A percentile compares a stretch with the other conserved stretches of the same genome.
Conservation (phyloP, 1,139 yeast genomes). For the Eremothecium gossypii region DNA sequence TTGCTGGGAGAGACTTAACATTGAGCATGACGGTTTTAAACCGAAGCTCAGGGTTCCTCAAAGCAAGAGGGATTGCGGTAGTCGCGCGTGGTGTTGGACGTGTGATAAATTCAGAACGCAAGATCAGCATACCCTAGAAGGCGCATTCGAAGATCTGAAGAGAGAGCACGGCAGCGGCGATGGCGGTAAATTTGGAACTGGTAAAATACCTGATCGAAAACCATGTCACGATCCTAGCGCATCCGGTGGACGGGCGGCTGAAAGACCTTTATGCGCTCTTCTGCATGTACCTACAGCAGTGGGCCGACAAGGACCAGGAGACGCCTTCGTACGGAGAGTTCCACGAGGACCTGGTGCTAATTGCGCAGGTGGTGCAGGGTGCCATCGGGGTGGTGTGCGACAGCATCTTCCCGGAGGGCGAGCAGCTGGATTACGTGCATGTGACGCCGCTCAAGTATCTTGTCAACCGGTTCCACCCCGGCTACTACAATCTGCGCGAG, state of each 20-base stretch:
- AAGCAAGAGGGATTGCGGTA: too few relatives aligned
- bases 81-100: too few relatives aligned
- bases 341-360: slow-evolving; percentile 8
- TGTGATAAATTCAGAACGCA: too few relatives aligned
- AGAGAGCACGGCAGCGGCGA: not conserved
- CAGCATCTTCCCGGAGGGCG: slow-evolving; percentile 2
- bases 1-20: too few relatives aligned
- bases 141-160: too few relatives aligned
- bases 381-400: slow-evolving; percentile 5
- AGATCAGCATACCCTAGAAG: too few relatives aligned
- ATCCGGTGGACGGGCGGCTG: slow-evolving; percentile 20
- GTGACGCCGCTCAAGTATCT: slow-evolving; percentile 17
- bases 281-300: slow-evolving; percentile 7
- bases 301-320: slow-evolving; percentile 1
- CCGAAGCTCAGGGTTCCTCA: too few relatives aligned
- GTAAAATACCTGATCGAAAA: slow-evolving; percentile 19
- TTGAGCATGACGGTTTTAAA: too few relatives aligned
- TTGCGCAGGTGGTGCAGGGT: slow-evolving; percentile 13
- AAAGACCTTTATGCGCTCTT: slow-evolving; percentile 15
- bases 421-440: slow-evolving; percentile 21
- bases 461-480: slow-evolving; percentile 5
- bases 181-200: slow-evolving; percentile 10
- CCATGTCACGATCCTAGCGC: slow-evolving; percentile 11
- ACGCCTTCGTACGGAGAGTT: slow-evolving; percentile 10
- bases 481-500: not conserved